Conservation (phyloP, 257 asterid species). For the Petunia secreta region DNA sequence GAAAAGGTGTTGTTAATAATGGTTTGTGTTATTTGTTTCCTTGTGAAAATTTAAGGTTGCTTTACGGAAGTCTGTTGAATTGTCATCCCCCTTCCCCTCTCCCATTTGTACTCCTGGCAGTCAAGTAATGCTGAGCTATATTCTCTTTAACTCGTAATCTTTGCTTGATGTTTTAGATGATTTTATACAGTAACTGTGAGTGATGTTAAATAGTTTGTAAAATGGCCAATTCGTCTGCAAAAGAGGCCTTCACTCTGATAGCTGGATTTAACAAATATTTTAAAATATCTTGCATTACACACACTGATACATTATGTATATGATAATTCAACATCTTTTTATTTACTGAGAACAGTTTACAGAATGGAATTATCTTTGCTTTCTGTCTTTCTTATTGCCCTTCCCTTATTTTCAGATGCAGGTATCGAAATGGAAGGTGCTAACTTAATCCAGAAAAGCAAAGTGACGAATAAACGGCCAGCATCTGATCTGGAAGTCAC, state of each 20-base stretch:
- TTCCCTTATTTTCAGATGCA: constrained; percentile 33
- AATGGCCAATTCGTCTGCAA: background rate
- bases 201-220: background rate
- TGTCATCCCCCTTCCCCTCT: background rate
- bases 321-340: background rate
- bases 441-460: constrained; percentile 25
- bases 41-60: background rate
- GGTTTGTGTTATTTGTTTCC: constrained; percentile 17
- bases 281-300: background rate
- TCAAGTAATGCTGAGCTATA: constrained; percentile 15
- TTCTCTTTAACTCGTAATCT: background rate
- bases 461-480: constrained; percentile 37
- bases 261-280: background rate
- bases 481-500: constrained; percentile 38
- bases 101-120: constrained; percentile 4
- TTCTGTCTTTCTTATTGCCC: background rate
- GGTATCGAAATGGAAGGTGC: background rate
- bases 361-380: background rate
- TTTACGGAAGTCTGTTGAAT: background rate
- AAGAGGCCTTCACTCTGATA: background rate
- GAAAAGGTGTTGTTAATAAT: constrained; percentile 26
- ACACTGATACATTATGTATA: background rate
- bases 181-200: background rate
- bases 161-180: constrained; percentile 5
- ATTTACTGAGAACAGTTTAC: background rate